A percentile compares a stretch with the other conserved stretches of the same genome.
Conservation (phyloP, 2,329 filamentous ascomycete genomes). For the Cladosporium velox region DNA sequence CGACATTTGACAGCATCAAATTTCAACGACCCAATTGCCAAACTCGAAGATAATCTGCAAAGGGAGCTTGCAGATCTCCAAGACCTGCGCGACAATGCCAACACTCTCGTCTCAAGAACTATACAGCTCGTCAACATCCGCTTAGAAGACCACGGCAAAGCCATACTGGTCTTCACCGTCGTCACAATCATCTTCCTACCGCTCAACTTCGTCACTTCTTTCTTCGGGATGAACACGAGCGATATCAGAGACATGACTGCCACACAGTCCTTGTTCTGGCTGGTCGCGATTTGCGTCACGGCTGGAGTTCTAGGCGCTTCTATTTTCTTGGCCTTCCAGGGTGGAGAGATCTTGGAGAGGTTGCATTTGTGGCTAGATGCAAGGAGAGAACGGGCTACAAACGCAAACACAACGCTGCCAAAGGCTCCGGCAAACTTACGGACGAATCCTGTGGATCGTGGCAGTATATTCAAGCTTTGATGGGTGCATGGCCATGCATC, state of each 20-base stretch:
- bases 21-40: constrained; percentile 41
- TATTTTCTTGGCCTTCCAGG: constrained; percentile 46
- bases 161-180: constrained; percentile 48
- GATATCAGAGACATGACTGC: constrained; percentile 45
- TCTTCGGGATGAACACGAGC: constrained; percentile 48
- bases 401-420: constrained; percentile 1
- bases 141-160: constrained; percentile 48
- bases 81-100: constrained; percentile 47
- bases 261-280: constrained; percentile 45
- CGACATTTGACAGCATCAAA: constrained; percentile 42
- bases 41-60: constrained; percentile 45
- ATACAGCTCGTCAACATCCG: constrained; percentile 50
- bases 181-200: constrained; percentile 49
- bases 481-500: neutral
- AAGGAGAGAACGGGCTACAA: constrained; percentile 20
- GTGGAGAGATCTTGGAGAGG: constrained; percentile 41
- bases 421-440: neutral
- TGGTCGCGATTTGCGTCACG: constrained; percentile 43
- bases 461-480: constrained; percentile 7
- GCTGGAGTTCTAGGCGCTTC: constrained; percentile 41
- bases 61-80: constrained; percentile 44
- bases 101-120: constrained; percentile 46
- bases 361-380: constrained; percentile 41
- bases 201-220: constrained; percentile 46
- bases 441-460: neutral